Percentiles rank a stretch among this genome's conserved stretches.
Evolutionary conservation across 257 asterid genomes (phyloP).

Genomic region (Plectranthus barbatus): DNA sequence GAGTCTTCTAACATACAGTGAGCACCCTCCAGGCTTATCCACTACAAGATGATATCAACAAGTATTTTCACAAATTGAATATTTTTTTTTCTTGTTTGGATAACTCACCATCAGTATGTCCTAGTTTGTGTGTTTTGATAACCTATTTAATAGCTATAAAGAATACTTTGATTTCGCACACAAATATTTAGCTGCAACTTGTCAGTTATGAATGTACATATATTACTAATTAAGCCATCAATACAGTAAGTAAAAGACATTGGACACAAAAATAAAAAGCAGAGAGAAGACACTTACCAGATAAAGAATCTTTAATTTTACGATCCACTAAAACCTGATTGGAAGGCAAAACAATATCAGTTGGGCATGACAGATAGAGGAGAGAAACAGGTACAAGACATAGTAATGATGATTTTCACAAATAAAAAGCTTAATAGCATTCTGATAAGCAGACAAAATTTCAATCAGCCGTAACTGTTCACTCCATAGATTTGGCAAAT

Average conservation of each 20-base stretch:
- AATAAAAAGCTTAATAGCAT: background rate
- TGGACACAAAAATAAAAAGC: too few species aligned
- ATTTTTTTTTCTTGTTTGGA: background rate
- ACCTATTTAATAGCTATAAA: background rate
- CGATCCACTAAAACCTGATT: constrained; percentile 70
- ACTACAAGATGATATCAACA: background rate
- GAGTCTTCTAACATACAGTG: background rate
- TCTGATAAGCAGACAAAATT: background rate
- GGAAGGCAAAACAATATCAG: constrained; percentile 7
- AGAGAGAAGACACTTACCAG: constrained; percentile 32
- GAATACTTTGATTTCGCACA: background rate
- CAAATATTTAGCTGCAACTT: background rate
- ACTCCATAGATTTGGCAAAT: background rate
- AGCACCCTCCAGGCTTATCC: background rate
- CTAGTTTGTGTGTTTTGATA: background rate
- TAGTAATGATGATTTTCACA: background rate
- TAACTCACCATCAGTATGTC: background rate
- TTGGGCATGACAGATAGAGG: background rate
- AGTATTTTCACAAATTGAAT: background rate
- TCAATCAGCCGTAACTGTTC: background rate
- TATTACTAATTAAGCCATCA: background rate
- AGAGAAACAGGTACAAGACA: background rate
- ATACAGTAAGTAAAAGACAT: background rate
- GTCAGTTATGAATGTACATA: too few species aligned
- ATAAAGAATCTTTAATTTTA: constrained; percentile 28